Evolutionary conservation across 225 moss, liverwort and hornwort genomes (phyloP).

Genomic region (Sphagnum contortum): DNA sequence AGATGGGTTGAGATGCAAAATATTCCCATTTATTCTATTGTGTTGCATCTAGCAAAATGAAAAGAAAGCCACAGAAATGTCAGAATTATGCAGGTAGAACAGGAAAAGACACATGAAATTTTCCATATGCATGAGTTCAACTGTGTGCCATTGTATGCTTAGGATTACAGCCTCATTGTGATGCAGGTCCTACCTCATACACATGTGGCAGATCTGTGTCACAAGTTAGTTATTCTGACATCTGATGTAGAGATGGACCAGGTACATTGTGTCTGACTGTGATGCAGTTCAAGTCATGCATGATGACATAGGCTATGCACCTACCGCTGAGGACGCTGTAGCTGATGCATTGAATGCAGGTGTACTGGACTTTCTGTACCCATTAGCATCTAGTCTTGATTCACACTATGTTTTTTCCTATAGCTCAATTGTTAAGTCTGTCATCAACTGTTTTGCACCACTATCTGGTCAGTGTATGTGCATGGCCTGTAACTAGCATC

Average conservation of each 20-base stretch:
- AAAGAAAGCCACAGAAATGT: no score
- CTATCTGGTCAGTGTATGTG: no score
- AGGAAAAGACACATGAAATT: background rate
- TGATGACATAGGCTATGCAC: constrained; percentile 12
- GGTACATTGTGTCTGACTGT: constrained; percentile 93
- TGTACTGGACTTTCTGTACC: background rate
- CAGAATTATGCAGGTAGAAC: background rate
- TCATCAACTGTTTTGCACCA: no score
- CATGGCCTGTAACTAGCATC: no score
- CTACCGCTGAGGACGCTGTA: constrained; percentile 22
- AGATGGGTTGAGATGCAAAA: no score
- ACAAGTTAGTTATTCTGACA: constrained; percentile 20
- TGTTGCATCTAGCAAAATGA: no score
- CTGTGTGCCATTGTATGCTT: background rate
- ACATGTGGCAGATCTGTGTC: background rate
- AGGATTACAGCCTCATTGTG: background rate
- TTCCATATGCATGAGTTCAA: background rate
- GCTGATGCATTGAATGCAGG: constrained; percentile 31
- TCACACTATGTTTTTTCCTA: background rate
- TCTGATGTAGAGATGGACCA: constrained; percentile 15
- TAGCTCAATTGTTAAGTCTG: no score
- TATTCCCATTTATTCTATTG: no score
- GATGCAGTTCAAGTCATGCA: constrained; percentile 62
- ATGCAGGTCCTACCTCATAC: no score
- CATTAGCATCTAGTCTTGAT: background rate